phyloP scores from a whole-genome alignment of 2,329 filamentous ascomycete species.

The Cordyceps fumosorosea region DNA sequence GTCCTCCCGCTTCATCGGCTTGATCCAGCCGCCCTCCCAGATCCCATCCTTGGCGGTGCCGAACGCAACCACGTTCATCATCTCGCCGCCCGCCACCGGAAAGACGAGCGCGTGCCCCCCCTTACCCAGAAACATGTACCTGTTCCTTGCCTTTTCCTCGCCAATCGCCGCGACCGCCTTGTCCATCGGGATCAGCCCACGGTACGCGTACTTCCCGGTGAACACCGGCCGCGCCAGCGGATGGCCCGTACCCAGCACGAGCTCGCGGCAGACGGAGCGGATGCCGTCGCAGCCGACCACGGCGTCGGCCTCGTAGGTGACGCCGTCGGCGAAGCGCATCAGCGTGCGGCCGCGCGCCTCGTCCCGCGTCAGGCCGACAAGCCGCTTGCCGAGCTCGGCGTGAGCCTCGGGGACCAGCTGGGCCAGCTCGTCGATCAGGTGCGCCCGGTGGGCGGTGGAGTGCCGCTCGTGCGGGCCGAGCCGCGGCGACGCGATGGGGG shows the following conservation, averaged over 20 bases:
- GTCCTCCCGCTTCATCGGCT: slow-evolving; percentile 6
- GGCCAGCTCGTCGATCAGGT: slow-evolving; percentile 34
- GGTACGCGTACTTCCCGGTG: slow-evolving; percentile 52
- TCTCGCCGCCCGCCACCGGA: slow-evolving; percentile 47
- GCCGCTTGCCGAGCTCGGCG: slow-evolving; percentile 28
- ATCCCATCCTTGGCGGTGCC: slow-evolving; percentile 22
- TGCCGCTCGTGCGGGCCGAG: slow-evolving; percentile 22
- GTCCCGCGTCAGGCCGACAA: slow-evolving; percentile 24
- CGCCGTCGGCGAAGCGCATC: slow-evolving; percentile 34
- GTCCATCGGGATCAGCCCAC: slow-evolving; percentile 40
- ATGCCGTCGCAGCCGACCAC: slow-evolving; percentile 60
- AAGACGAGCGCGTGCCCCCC: slow-evolving; percentile 52
- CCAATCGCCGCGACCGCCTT: slow-evolving; percentile 45
- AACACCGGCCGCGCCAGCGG: slow-evolving; percentile 36
- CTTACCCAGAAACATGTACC: slow-evolving; percentile 33
- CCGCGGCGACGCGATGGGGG: slow-evolving; percentile 1
- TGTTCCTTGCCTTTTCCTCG: slow-evolving; percentile 24
- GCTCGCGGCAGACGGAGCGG: slow-evolving; percentile 45
- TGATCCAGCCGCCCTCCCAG: slow-evolving; percentile 12
- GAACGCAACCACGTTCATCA: slow-evolving; percentile 49
- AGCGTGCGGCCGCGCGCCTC: slow-evolving; percentile 18
- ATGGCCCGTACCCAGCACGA: slow-evolving; percentile 39
- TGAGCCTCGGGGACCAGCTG: slow-evolving; percentile 28
- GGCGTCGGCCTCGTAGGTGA: slow-evolving; percentile 30
- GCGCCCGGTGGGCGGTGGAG: slow-evolving; percentile 30